Evolutionary conservation across 75 land plant genomes (phyloP).

Genomic region (Azolla pinnata): DNA sequence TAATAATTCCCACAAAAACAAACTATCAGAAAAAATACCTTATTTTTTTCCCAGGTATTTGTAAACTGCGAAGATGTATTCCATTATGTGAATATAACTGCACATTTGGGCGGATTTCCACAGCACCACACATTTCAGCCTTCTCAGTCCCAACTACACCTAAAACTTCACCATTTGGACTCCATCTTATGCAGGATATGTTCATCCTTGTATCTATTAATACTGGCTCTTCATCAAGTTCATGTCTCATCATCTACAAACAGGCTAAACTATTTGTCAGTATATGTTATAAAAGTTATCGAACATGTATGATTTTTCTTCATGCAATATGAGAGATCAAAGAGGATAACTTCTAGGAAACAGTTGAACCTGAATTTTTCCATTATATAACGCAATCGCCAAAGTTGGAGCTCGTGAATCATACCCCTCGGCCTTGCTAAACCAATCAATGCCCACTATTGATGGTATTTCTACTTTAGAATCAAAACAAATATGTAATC

Average conservation of each 20-base stretch:
- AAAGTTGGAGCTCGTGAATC: slow-evolving; percentile 28
- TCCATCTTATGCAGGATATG: slow-evolving; percentile 26
- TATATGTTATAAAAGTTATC: background rate
- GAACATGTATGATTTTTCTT: background rate
- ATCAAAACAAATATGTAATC: slow-evolving; percentile 16
- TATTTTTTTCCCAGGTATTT: slow-evolving; percentile 18
- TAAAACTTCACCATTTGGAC: slow-evolving; percentile 28
- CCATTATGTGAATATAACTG: slow-evolving; percentile 26
- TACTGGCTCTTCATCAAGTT: slow-evolving; percentile 33
- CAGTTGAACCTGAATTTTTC: slow-evolving; percentile 31
- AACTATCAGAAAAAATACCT: too few species aligned
- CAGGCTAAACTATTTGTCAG: background rate
- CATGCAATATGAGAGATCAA: too few species aligned
- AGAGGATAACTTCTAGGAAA: too few species aligned
- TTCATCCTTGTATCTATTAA: slow-evolving; percentile 21
- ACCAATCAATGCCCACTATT: slow-evolving; percentile 31
- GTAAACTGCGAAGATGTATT: slow-evolving; percentile 24
- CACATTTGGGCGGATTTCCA: slow-evolving; percentile 15
- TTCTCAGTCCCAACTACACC: slow-evolving; percentile 24
- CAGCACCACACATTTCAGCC: slow-evolving; percentile 8
- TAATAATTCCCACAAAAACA: too few species aligned
- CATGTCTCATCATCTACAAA: slow-evolving; percentile 30
- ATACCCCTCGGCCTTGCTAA: slow-evolving; percentile 24
- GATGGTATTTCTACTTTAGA: slow-evolving; percentile 4
- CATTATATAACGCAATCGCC: slow-evolving; percentile 23